phyloP scores from a whole-genome alignment of 2,329 filamentous ascomycete species.

The Bipolaris victoriae region DNA sequence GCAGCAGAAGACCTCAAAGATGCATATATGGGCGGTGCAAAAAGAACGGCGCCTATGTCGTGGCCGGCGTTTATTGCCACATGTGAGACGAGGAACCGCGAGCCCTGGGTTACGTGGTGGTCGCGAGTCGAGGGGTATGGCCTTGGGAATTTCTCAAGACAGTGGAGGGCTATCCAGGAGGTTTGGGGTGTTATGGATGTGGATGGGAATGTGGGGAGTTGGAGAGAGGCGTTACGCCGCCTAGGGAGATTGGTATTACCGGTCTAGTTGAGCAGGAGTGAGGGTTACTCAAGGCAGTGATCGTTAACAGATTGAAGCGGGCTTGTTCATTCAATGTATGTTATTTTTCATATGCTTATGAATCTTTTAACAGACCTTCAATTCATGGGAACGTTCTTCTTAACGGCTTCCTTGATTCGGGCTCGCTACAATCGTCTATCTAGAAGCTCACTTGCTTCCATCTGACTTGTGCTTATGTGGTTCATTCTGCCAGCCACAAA shows the following conservation, averaged over 20 bases:
- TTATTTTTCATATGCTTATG: neutral
- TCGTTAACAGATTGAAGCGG: neutral
- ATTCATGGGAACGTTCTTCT: neutral
- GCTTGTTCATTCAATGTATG: neutral
- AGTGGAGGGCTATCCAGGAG: neutral
- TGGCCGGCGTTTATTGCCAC: neutral
- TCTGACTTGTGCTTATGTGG: neutral
- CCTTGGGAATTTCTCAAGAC: neutral
- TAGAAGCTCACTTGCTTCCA: neutral
- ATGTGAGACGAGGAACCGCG: neutral
- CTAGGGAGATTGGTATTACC: neutral
- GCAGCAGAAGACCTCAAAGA: neutral
- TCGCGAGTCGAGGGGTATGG: neutral
- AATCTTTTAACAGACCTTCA: neutral
- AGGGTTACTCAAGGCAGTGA: neutral
- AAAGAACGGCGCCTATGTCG: neutral
- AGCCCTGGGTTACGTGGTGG: neutral
- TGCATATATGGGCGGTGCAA: neutral
- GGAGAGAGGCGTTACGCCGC: neutral
- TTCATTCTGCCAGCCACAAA: neutral
- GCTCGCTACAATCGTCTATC: neutral
- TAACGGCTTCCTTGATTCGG: neutral
- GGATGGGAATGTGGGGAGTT: neutral
- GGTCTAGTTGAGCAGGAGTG: neutral
- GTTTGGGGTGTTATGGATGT: neutral